Evolutionary conservation across 441 rosid species (phyloP), one percentile per base, ranked within the genome.

Genomic region (Gossypium laxum): DNA sequence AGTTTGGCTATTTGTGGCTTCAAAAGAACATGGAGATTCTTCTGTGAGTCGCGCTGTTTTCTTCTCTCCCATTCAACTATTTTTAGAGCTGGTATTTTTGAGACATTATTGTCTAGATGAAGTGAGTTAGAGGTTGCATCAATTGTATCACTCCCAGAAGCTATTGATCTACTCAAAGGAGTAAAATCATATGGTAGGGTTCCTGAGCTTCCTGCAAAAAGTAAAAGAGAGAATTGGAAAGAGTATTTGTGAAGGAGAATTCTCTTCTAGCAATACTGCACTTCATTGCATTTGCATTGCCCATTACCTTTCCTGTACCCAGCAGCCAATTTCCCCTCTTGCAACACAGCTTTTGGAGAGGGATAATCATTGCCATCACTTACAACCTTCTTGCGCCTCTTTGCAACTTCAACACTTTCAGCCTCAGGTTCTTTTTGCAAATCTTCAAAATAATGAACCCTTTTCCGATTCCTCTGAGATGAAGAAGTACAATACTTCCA

Each of bases 391-490:
- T 75, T 86, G 52, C 74, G 87, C 82, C 83, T 89, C 85, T 91
- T 93, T 60, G 52, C 74, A 77, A 66, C 77, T 73, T 76, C 81
- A 41, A 70, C 74, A 72, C 45, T 56, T 63, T 75, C 80, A 81
- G 34, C 73, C 66, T 79, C 81, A 17, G 66, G 67, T 73, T 74
- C 75, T 2, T 52, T 8, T 47, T 69, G 75, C 54, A 68, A 70
- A 57, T 68, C 71, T 70, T 72, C 86, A 76, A 74, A 61, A 71
- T 61, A 67, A 38, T 74, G 85, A 55, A 72, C 82, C 80, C 94
- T 86, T 83, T 94, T 94, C 32, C 95, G 83, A 62, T 71, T 85
- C 79, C 93, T 84, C 55, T 81, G 97, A 34, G 87, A 72, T 71
- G 83, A 76, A 81, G 64, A 77, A 75, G 88, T 82, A 54, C 58